Percentiles rank a stretch among this genome's conserved stretches.
These are phyloP conservation scores for Hypoxylon rickii DNA, from an alignment of 495 filamentous ascomycete genomes.

Conservation along the genomic window DNA sequence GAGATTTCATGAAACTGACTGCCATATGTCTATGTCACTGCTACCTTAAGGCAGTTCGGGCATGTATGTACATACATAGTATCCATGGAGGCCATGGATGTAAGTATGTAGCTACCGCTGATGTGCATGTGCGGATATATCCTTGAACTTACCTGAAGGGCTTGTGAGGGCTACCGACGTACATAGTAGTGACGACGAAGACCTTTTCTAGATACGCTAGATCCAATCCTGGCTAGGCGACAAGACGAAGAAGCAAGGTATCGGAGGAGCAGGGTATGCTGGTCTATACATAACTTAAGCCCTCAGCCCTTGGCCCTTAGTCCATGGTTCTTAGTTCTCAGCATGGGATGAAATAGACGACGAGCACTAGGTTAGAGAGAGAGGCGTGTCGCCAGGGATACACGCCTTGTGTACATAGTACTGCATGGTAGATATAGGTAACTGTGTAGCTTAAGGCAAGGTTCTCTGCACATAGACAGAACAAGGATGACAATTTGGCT, in stretches of 20 bases:
- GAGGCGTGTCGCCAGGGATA: too few relatives aligned
- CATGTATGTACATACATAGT: slow-evolving; percentile 26
- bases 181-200: slow-evolving; percentile 12
- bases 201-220: slow-evolving; percentile 12
- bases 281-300: too few relatives aligned
- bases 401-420: too few relatives aligned
- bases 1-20: slow-evolving; percentile 35
- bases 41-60: slow-evolving; percentile 21
- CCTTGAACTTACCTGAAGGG: slow-evolving; percentile 19
- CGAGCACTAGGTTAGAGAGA: too few relatives aligned
- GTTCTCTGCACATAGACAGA: slow-evolving; percentile 6
- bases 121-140: slow-evolving; percentile 29
- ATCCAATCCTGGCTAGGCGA: slow-evolving; percentile 24
- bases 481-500: slow-evolving; percentile 14
- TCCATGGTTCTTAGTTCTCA: too few relatives aligned
- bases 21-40: slow-evolving; percentile 29
- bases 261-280: slow-evolving; percentile 16
- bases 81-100: slow-evolving; percentile 37
- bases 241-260: slow-evolving; percentile 7
- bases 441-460: background rate
- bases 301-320: too few relatives aligned
- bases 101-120: background rate
- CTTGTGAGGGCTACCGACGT: slow-evolving; percentile 19
- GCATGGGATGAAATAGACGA: too few relatives aligned
- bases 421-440: background rate